These are phyloP conservation scores for Pleurotus eryngii DNA, from an alignment of 768 basidiomycete genomes.

Conservation along the genomic window DNA sequence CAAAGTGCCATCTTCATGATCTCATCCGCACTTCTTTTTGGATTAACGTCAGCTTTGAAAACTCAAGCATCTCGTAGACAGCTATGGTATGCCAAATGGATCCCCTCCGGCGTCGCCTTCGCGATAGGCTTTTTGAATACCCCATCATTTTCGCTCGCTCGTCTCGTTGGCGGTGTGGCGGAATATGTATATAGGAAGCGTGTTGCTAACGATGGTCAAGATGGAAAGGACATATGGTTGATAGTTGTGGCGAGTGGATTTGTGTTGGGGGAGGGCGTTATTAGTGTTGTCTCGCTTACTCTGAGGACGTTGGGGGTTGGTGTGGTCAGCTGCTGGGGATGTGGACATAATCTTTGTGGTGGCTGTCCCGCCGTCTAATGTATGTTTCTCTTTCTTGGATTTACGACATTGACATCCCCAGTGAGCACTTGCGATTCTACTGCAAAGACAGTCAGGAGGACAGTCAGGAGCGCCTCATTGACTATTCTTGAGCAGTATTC, in stretches of 20 bases:
- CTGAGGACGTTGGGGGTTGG: slow-evolving; percentile 74
- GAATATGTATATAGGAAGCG: slow-evolving; percentile 67
- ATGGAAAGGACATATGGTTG: slow-evolving; percentile 63
- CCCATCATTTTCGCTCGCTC: slow-evolving; percentile 89
- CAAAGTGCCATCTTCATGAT: slow-evolving; percentile 78
- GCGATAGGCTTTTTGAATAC: slow-evolving; percentile 96
- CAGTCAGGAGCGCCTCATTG: too few relatives aligned
- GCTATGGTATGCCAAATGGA: slow-evolving; percentile 63
- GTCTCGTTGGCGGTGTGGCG: slow-evolving; percentile 82
- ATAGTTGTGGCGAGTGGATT: slow-evolving; percentile 94
- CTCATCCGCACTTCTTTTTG: slow-evolving; percentile 70
- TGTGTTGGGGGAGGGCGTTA: slow-evolving; percentile 91
- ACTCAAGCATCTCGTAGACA: slow-evolving; percentile 48
- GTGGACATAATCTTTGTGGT: slow-evolving; percentile 69
- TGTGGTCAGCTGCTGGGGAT: slow-evolving; percentile 84
- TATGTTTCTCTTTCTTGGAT: too few relatives aligned
- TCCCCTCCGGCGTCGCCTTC: slow-evolving; percentile 92
- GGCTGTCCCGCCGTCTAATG: slow-evolving; percentile 46
- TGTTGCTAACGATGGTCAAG: slow-evolving; percentile 47
- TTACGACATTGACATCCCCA: too few relatives aligned
- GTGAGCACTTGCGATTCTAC: too few relatives aligned
- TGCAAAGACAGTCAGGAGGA: too few relatives aligned
- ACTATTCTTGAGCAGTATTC: too few relatives aligned
- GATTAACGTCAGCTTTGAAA: slow-evolving; percentile 63
- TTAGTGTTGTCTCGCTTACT: slow-evolving; percentile 76